Evolutionary conservation across 768 basidiomycete genomes (phyloP), one percentile per base, ranked within the genome.

Genomic region (Lentinula guzmanii): DNA sequence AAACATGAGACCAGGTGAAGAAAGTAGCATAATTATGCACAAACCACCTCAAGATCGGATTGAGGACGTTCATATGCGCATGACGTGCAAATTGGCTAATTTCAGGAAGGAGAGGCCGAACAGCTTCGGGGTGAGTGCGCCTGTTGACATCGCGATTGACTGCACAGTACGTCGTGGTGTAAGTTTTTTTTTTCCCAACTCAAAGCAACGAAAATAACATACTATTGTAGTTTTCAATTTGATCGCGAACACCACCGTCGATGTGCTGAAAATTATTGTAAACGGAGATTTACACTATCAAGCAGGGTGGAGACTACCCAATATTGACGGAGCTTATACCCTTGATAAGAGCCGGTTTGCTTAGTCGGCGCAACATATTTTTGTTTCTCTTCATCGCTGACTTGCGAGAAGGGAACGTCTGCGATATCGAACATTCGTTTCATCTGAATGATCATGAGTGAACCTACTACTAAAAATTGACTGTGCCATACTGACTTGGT

Each of bases 281-380:
- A 56, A 16, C 21, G 5, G 31, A 39, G 58, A 21, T 39, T 45
- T 43, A 24, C 21, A 13, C 15, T 11, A 0, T 41, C 0, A 31
- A 21, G 21, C 13, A 34, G 28, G 3, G 28, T 43, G 21, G 0
- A 5, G 7, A 34, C 31, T 60, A 82, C 81, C 79, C 78, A 84
- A 61, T 81, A 81, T 51, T 77, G 74, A 5, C 79, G 73, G 5
- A 71, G 72, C 65, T 85, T 85, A 65, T 85, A 85, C 1, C 83
- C 83, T 63, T 81, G 77, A 64, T 77, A 83, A 3, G 79, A 76
- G 6, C 79, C 80, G 0, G 72, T 76, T 28, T 78, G 71, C 61
- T 78, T 79, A 59, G 76, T 76, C 37, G 69, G 71, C 0, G 72
- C 76, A 2, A 66, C 68, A 61, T 79, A 78, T 21, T 62, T 61